Evolutionary conservation across 2,329 filamentous ascomycete species (phyloP).

Genomic region (Reticulascus tulasneorum): DNA sequence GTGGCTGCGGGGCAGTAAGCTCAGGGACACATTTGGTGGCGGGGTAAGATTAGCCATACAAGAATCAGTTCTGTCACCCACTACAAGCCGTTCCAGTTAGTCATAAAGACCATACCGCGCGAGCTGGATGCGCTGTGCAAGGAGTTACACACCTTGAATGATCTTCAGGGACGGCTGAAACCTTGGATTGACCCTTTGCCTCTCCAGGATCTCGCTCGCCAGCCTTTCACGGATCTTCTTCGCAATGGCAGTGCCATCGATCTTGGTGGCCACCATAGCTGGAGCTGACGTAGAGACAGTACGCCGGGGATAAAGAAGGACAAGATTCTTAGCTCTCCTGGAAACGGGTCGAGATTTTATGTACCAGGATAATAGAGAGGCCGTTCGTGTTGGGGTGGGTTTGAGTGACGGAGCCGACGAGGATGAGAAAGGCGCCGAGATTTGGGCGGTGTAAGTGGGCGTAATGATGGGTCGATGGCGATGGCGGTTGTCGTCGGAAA

Average conservation of each 20-base stretch:
- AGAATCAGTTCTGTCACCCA: conserved; percentile 90
- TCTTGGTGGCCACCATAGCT: conserved; percentile 82
- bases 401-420: too few relatives aligned
- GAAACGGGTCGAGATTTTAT: too few relatives aligned
- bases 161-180: conserved; percentile 91
- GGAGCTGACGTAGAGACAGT: conserved; percentile 45
- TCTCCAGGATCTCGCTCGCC: conserved; percentile 73
- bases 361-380: too few relatives aligned
- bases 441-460: too few relatives aligned
- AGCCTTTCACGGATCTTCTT: conserved; percentile 84
- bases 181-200: conserved; percentile 77
- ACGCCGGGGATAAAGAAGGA: too few relatives aligned
- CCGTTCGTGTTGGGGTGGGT: too few relatives aligned
- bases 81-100: conserved; percentile 38
- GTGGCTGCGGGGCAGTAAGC: conserved; percentile 58
- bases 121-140: neutral
- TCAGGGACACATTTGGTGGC: conserved; percentile 18
- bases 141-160: conserved; percentile 70
- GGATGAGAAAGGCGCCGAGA: too few relatives aligned
- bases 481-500: too few relatives aligned
- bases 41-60: conserved; percentile 49
- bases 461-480: too few relatives aligned
- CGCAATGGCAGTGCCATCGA: conserved; percentile 94
- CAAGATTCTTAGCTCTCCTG: too few relatives aligned
- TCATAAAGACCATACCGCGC: neutral